Evolutionary conservation across 345 rosid genomes (phyloP), one percentile per base, ranked within the genome.

Genomic region (Punica granatum): DNA sequence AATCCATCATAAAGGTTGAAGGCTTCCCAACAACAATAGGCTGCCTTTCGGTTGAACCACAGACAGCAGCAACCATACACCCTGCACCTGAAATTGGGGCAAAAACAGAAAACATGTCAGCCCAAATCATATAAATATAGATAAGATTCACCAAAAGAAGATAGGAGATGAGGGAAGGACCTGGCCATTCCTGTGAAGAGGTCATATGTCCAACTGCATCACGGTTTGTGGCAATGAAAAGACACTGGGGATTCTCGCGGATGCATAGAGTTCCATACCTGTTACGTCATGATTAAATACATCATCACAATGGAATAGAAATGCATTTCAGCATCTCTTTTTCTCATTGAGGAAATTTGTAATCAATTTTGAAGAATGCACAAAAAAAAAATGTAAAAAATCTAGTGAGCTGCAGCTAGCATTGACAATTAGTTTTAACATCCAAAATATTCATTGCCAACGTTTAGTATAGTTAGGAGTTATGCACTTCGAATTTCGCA

Each of bases 1-100:
- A 88, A 3, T 93, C 94, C 97, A 93, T 93, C 88, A 93, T 83
- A 77, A 93, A 93, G 51, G 88, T 87, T 26, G 94, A 84, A 30
- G 98, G 98, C 77, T 93, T 93, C 76, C 97, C 98, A 69, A 90
- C 97, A 16, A 88, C 91, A 72, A 84, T 75, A 63, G 98, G 98
- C 72, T 89, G 90, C 78, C 63, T 86, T 44, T 80, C 88, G 32
- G 94, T 87, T 71, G 96, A 85, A 59, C 85, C 87, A 74, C 88
- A 77, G 56, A 90, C 67, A 6, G 96, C 98, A 73, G 92, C 85
- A 74, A 89, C 97, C 97, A 93, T 89, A 80, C 91, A 82, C 16
- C 97, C 97, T 6, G 97, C 97, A 74, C 97, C 97, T 93, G 84
- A 44, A 84, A 80, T 25, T 6, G 6, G 37, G 30, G 25, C 63